These are phyloP conservation scores for Thelephora terrestris DNA, from an alignment of 1,284 basidiomycete species.

Conservation along the genomic window DNA sequence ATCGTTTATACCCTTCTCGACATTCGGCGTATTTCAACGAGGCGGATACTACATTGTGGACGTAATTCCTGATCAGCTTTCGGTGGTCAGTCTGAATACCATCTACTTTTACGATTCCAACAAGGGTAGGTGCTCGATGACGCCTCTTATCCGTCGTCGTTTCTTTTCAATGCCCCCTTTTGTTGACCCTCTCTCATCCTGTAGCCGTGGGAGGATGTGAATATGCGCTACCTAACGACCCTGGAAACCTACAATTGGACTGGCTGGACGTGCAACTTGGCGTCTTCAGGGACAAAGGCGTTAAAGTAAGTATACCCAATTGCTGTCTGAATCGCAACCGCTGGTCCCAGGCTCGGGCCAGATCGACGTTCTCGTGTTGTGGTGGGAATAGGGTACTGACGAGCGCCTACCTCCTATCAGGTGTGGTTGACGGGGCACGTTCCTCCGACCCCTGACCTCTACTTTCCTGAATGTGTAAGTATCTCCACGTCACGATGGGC, in stretches of 20 bases:
- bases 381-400: background rate
- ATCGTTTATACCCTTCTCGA: conserved; percentile 73
- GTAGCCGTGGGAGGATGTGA: conserved; percentile 59
- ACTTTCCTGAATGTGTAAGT: conserved; percentile 79
- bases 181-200: conserved; percentile 6
- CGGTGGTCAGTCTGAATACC: conserved; percentile 84
- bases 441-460: conserved; percentile 73
- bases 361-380: conserved; percentile 9
- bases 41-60: conserved; percentile 83
- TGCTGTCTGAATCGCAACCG: conserved; percentile 4
- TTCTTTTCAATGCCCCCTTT: conserved; percentile 1
- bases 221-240: conserved; percentile 50
- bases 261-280: conserved; percentile 86
- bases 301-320: conserved; percentile 4
- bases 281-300: conserved; percentile 69
- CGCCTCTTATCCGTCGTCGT: too few species aligned
- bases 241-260: conserved; percentile 78
- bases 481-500: conserved; percentile 12
- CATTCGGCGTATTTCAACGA: conserved; percentile 72
- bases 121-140: conserved; percentile 46
- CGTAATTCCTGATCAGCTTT: conserved; percentile 67
- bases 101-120: conserved; percentile 91
- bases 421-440: conserved; percentile 52
- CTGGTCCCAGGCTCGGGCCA: conserved; percentile 7
- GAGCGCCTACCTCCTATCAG: conserved; percentile 12